These are phyloP conservation scores for Colletotrichum coccodes DNA, from an alignment of 2,329 filamentous ascomycete genomes.

Conservation along the genomic window DNA sequence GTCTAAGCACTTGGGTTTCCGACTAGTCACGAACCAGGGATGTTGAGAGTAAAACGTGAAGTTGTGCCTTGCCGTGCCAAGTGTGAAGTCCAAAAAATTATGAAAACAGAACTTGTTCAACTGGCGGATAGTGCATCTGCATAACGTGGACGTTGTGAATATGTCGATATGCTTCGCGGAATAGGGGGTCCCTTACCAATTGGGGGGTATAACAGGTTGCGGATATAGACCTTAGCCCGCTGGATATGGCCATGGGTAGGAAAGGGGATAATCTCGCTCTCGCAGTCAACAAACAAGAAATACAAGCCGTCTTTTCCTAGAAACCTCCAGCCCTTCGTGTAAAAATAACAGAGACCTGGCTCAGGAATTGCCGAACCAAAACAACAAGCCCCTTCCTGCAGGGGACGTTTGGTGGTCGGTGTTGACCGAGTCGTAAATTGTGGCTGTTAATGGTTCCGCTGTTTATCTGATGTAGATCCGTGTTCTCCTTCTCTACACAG, in stretches of 20 bases:
- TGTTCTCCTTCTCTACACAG: constrained; percentile 31
- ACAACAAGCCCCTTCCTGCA: constrained; percentile 17
- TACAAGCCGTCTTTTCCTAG: constrained; percentile 18
- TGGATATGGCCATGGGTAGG: constrained; percentile 42
- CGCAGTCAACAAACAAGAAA: constrained; percentile 39
- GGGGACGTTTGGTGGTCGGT: constrained; percentile 11
- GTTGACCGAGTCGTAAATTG: constrained; percentile 6
- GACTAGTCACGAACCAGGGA: not conserved
- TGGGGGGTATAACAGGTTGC: constrained; percentile 46
- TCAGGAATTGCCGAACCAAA: constrained; percentile 15
- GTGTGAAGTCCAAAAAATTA: constrained; percentile 6
- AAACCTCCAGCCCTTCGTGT: constrained; percentile 17
- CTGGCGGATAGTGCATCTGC: constrained; percentile 9
- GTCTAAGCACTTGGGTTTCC: not conserved
- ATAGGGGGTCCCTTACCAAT: constrained; percentile 23
- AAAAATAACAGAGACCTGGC: constrained; percentile 20
- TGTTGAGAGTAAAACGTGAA: not conserved
- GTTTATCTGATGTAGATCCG: constrained; percentile 28
- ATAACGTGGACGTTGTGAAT: not conserved
- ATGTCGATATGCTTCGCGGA: constrained; percentile 26
- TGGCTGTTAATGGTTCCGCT: constrained; percentile 1
- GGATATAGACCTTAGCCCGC: constrained; percentile 49
- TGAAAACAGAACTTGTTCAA: constrained; percentile 14
- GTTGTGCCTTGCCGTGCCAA: constrained; percentile 5
- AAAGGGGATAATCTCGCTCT: constrained; percentile 47